These are phyloP conservation scores for Hansfordia pulvinata DNA, from an alignment of 2,329 filamentous ascomycete species.

Conservation along the genomic window DNA sequence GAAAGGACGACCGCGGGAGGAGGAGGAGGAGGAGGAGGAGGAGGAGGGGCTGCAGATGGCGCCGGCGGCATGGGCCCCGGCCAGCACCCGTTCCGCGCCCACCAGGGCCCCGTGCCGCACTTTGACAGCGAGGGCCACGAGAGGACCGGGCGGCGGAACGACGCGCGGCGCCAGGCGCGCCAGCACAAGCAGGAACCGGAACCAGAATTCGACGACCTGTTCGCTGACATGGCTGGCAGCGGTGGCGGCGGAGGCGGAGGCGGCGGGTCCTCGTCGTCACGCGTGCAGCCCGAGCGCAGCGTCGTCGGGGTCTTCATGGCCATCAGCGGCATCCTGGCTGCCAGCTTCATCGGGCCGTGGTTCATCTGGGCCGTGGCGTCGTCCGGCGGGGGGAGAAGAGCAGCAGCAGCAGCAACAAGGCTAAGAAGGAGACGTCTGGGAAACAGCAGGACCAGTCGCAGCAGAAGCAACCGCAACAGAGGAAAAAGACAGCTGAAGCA, in stretches of 20 bases:
- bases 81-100: slow-evolving; percentile 30
- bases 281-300: slow-evolving; percentile 25
- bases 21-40: background rate
- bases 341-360: slow-evolving; percentile 31
- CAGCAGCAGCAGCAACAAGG: slow-evolving; percentile 5
- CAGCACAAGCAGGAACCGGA: no score
- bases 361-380: slow-evolving; percentile 23
- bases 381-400: slow-evolving; percentile 11
- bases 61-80: slow-evolving; percentile 46
- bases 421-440: no score
- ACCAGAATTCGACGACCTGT: no score
- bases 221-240: no score
- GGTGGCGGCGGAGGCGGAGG: no score
- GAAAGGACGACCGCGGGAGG: slow-evolving; percentile 1
- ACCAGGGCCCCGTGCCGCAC: slow-evolving; percentile 49
- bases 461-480: no score
- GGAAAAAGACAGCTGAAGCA: no score
- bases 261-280: no score
- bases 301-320: slow-evolving; percentile 32
- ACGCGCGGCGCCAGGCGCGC: no score
- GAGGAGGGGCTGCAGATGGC: slow-evolving; percentile 5
- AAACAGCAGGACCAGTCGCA: no score
- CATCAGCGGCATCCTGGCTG: slow-evolving; percentile 30
- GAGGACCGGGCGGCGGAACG: slow-evolving; percentile 62
- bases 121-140: slow-evolving; percentile 67